Evolutionary conservation across 106 monocot genomes (phyloP).

Genomic region (Agapanthus africanus): DNA sequence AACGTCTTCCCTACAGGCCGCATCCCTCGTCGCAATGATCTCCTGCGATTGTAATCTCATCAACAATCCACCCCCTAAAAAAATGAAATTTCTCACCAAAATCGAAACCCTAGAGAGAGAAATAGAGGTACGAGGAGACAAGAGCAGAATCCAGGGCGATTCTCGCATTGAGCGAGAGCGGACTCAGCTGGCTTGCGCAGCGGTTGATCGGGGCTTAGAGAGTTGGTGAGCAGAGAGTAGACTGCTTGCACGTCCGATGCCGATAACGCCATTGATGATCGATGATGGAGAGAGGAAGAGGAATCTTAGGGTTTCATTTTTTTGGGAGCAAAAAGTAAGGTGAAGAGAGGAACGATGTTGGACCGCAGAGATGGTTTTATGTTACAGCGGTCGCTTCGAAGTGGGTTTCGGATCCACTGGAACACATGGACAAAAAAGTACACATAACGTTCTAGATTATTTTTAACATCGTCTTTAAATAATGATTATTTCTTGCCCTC

Average conservation of each 20-base stretch:
- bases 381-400: no score
- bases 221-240: slow-evolving; percentile 66
- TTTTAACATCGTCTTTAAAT: no score
- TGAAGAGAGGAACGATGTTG: no score
- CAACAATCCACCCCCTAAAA: background rate
- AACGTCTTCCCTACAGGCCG: slow-evolving; percentile 70
- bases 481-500: no score
- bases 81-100: background rate
- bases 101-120: background rate
- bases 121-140: slow-evolving; percentile 69
- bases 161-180: slow-evolving; percentile 83
- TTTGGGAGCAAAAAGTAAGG: no score
- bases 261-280: slow-evolving; percentile 59
- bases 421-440: no score
- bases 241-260: slow-evolving; percentile 76
- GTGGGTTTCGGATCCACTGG: no score
- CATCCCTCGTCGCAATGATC: slow-evolving; percentile 66
- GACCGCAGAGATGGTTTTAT: no score
- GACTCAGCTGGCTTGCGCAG: slow-evolving; percentile 72
- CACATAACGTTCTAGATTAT: no score
- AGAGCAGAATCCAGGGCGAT: slow-evolving; percentile 95
- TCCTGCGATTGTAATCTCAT: slow-evolving; percentile 46
- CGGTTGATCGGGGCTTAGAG: slow-evolving; percentile 64
- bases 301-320: no score
- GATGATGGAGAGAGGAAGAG: background rate